Conservation (phyloP, 257 asterid genomes). For the Salvia hispanica region DNA sequence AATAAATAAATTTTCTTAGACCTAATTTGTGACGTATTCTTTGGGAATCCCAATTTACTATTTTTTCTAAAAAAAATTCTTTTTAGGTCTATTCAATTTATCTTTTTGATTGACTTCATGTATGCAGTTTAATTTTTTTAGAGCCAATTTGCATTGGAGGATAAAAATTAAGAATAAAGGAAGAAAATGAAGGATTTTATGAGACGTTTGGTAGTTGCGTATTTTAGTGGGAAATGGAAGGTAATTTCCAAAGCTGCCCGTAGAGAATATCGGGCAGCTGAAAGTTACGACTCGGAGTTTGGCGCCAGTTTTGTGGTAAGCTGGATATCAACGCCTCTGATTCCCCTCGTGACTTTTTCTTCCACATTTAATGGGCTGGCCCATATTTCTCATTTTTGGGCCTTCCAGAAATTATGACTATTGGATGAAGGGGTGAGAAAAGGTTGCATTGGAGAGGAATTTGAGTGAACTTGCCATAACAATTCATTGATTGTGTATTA, state of each 20-base stretch:
- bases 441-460: too few relatives aligned
- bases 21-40: conserved; percentile 31
- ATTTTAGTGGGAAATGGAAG: conserved; percentile 27
- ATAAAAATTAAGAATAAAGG: too few relatives aligned
- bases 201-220: conserved; percentile 1
- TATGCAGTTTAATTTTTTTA: too few relatives aligned
- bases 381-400: neutral
- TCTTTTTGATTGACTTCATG: too few relatives aligned
- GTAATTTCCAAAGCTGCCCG: conserved; percentile 50
- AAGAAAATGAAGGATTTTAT: neutral
- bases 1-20: conserved; percentile 11
- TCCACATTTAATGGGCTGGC: conserved; percentile 3
- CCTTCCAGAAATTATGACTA: too few relatives aligned
- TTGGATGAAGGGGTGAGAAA: too few relatives aligned
- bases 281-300: conserved; percentile 35
- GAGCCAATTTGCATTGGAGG: too few relatives aligned
- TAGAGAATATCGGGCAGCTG: conserved; percentile 46
- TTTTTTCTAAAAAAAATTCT: neutral
- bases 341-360: conserved; percentile 41
- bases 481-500: too few relatives aligned
- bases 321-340: conserved; percentile 54
- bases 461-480: too few relatives aligned
- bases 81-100: neutral
- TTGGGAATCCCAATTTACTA: conserved; percentile 5
- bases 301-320: conserved; percentile 53